phyloP scores from a whole-genome alignment of 1,139 yeast genomes.

The Scheffersomyces illinoinensis region DNA sequence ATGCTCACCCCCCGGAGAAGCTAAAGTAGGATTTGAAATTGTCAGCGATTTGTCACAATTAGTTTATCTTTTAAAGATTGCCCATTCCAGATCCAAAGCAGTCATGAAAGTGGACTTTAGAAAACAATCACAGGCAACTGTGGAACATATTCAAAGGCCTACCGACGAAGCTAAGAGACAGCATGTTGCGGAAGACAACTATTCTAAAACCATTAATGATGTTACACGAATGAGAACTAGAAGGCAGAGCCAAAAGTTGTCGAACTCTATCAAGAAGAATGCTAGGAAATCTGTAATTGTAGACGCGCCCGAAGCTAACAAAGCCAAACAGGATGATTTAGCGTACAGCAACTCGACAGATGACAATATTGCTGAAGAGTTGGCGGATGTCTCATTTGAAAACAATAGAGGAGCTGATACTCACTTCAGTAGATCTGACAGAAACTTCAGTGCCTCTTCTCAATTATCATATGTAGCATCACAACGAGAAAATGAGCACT shows the following conservation, averaged over 20 bases:
- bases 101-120: constrained; percentile 47
- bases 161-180: neutral
- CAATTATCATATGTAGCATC: constrained; percentile 21
- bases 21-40: constrained; percentile 57
- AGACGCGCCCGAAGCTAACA: constrained; percentile 60
- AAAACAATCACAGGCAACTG: constrained; percentile 1
- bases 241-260: constrained; percentile 66
- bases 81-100: constrained; percentile 73
- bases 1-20: constrained; percentile 51
- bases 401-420: neutral
- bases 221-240: constrained; percentile 76
- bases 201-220: constrained; percentile 72
- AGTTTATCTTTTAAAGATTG: constrained; percentile 76
- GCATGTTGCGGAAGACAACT: constrained; percentile 39
- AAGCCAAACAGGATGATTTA: constrained; percentile 24
- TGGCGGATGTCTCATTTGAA: constrained; percentile 8
- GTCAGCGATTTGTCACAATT: constrained; percentile 74
- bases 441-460: constrained; percentile 20
- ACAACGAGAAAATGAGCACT: constrained; percentile 33
- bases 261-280: constrained; percentile 53
- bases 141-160: neutral
- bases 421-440: constrained; percentile 2
- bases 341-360: constrained; percentile 14
- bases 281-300: constrained; percentile 47
- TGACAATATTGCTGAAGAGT: constrained; percentile 15